Evolutionary conservation across 495 filamentous ascomycete genomes (phyloP).

Genomic region (Penicillium coffeae): DNA sequence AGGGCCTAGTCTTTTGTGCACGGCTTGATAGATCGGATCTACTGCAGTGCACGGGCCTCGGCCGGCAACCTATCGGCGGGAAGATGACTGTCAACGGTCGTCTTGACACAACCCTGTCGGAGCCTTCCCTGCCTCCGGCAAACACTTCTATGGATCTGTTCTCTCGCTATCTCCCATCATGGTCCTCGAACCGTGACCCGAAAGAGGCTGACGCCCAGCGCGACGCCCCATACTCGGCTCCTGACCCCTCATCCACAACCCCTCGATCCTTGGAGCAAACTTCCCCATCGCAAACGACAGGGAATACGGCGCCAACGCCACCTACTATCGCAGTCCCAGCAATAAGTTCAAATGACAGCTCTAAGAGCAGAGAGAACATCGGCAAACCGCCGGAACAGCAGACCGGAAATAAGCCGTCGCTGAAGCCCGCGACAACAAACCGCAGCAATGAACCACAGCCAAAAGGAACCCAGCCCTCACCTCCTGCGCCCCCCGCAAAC

Average conservation of each 20-base stretch:
- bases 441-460: slow-evolving; percentile 3
- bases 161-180: slow-evolving; percentile 29
- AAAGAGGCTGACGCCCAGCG: slow-evolving; percentile 16
- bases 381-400: slow-evolving; percentile 5
- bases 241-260: slow-evolving; percentile 9
- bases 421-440: neutral
- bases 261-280: slow-evolving; percentile 24
- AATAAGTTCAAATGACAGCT: slow-evolving; percentile 20
- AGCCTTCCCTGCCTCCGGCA: too few species aligned
- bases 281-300: slow-evolving; percentile 45
- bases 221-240: slow-evolving; percentile 12
- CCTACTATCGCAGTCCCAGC: slow-evolving; percentile 31
- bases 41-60: slow-evolving; percentile 22
- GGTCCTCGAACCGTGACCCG: slow-evolving; percentile 16
- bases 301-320: slow-evolving; percentile 22
- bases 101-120: too few species aligned
- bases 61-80: slow-evolving; percentile 8
- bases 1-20: too few species aligned
- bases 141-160: slow-evolving; percentile 27
- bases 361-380: neutral
- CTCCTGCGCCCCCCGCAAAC: slow-evolving; percentile 9
- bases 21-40: slow-evolving; percentile 9
- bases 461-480: neutral
- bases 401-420: slow-evolving; percentile 10
- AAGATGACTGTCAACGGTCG: neutral